Evolutionary conservation across 1,139 yeast species (phyloP), one percentile per base, ranked within the genome.

Genomic region (Geotrichum australiense): DNA sequence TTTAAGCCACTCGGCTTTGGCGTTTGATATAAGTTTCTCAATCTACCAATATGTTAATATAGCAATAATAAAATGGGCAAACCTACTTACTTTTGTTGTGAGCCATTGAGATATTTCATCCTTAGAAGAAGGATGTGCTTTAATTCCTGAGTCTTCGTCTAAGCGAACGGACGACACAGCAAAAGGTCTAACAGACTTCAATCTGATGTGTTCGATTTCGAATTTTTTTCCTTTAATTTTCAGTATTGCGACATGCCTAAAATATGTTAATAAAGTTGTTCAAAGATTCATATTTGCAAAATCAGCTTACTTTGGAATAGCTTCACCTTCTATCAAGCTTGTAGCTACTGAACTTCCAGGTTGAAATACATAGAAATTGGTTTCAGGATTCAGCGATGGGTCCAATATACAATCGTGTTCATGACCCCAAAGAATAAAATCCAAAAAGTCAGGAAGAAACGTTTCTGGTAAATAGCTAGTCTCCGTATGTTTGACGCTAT

Each of bases 341-440:
- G 99, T 91, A 0, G 95, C 97, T 14, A 91, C 83, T 0, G 96
- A 84, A 1, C 96, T 85, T 0, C 99, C 99, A 0, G 96, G 94
- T 58, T 89, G 96, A 34, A 93, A 68, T 0, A 89, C 87, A 47
- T 78, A 78, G 57, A 89, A 86, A 1, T 79, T 80, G 21, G 77
- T 78, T 18, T 73, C 73, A 0, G 82, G 73, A 56, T 86, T 87
- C 36, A 67, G 68, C 0, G 68, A 70, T 0, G 95, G 79, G 48
- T 74, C 76, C 1, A 91, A 85, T 5, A 81, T 70, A 56, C 97
- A 87, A 58, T 91, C 97, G 62, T 91, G 99, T 58, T 91, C 99
- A 60, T 91, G 99, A 7, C 98, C 99, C 99, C 99, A 91, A 2
- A 87, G 65, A 0, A 91, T 77, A 45, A 91, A 69, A 56, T 91